Percentiles rank a stretch among this genome's conserved stretches.
These are phyloP conservation scores for Kodamaea fukazawae DNA, from an alignment of 805 yeast species.

Conservation along the genomic window DNA sequence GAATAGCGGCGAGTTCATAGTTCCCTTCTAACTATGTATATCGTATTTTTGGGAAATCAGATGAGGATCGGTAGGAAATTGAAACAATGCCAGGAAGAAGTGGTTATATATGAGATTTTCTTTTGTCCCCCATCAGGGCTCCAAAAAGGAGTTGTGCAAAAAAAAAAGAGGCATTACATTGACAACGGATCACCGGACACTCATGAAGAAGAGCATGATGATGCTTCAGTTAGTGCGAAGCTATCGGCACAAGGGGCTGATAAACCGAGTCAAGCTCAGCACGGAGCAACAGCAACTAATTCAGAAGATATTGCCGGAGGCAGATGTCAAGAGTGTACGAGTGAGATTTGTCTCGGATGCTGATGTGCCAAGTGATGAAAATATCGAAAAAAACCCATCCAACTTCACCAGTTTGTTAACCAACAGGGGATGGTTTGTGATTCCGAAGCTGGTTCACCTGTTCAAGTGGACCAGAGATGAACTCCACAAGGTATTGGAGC, in stretches of 20 bases:
- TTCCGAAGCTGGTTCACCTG: constrained; percentile 17
- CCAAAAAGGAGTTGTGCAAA: no score
- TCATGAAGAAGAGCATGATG: no score
- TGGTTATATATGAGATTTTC: no score
- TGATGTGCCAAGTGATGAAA: constrained; percentile 11
- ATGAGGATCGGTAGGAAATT: no score
- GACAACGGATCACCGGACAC: no score
- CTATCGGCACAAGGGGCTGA: constrained; percentile 11
- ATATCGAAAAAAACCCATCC: constrained; percentile 13
- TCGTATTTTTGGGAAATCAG: no score
- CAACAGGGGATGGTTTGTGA: constrained; percentile 22
- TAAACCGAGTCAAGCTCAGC: constrained; percentile 4
- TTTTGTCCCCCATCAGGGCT: no score
- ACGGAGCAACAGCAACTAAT: constrained; percentile 3
- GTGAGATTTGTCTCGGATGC: not conserved
- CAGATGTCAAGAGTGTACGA: not conserved
- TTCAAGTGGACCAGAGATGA: constrained; percentile 20
- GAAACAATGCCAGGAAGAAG: no score
- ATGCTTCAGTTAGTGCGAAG: not conserved
- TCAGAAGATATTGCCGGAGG: not conserved
- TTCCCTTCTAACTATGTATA: not conserved
- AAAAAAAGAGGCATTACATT: no score
- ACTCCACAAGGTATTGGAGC: not conserved
- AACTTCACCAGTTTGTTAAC: constrained; percentile 17
- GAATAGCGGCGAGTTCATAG: constrained; percentile 22